These are phyloP conservation scores for Globisporangium perplexum DNA, from an alignment of 352 stramenopile species.

Conservation along the genomic window DNA sequence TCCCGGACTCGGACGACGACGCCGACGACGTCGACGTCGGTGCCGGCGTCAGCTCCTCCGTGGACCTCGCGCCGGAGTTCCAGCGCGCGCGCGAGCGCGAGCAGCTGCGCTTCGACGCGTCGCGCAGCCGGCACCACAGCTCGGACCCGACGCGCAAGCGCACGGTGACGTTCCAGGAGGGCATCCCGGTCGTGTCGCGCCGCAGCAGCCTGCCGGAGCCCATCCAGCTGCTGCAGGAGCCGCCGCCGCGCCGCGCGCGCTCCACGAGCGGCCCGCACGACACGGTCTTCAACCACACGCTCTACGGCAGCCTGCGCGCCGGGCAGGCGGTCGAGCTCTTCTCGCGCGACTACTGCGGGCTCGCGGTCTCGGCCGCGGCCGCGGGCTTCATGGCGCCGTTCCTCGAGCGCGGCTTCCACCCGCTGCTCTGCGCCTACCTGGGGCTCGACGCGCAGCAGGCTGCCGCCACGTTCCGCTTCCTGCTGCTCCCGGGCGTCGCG, in stretches of 20 bases:
- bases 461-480: conserved; percentile 41
- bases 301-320: conserved; percentile 62
- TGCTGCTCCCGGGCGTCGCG: conserved; percentile 46
- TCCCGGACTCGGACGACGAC: conserved; percentile 21
- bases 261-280: conserved; percentile 39
- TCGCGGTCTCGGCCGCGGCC: conserved; percentile 49
- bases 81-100: too few relatives aligned
- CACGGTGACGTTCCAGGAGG: conserved; percentile 55
- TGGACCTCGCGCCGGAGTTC: conserved; percentile 16
- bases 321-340: conserved; percentile 52
- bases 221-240: conserved; percentile 61
- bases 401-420: conserved; percentile 52
- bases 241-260: conserved; percentile 27
- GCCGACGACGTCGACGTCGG: conserved; percentile 3
- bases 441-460: conserved; percentile 38
- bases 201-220: conserved; percentile 58
- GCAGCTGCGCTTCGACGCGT: neutral
- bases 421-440: conserved; percentile 55
- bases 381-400: conserved; percentile 67
- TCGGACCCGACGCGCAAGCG: conserved; percentile 31
- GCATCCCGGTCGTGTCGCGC: conserved; percentile 47
- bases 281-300: conserved; percentile 62
- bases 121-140: conserved; percentile 1
- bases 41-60: conserved; percentile 14
- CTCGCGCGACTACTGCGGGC: conserved; percentile 50